phyloP scores from a whole-genome alignment of 371 early-diverging fungal genomes.

The Ecytonucleospora hepatopenaei region DNA sequence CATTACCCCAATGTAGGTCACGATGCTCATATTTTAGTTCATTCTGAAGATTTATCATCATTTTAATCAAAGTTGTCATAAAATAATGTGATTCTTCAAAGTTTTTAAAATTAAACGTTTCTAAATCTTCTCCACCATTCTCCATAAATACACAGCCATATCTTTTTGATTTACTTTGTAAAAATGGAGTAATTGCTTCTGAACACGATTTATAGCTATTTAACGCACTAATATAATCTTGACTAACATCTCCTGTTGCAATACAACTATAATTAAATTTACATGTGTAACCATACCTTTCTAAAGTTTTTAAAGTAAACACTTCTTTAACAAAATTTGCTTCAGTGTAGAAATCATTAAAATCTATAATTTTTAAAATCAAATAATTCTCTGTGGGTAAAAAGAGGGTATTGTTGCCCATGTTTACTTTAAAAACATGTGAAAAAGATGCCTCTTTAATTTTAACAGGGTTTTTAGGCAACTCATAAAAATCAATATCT shows the following conservation, averaged over 20 bases:
- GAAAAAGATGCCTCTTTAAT: conserved; percentile 51
- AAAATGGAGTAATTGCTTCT: conserved; percentile 62
- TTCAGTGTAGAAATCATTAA: conserved; percentile 4
- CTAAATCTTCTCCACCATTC: conserved; percentile 63
- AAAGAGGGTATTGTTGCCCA: background rate
- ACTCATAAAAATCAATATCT: background rate
- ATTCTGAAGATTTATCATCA: conserved; percentile 61
- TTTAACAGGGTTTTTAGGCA: conserved; percentile 32
- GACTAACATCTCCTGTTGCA: conserved; percentile 28
- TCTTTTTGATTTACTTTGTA: conserved; percentile 11
- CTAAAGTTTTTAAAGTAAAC: conserved; percentile 21
- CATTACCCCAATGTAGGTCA: conserved; percentile 75
- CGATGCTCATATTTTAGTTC: conserved; percentile 65
- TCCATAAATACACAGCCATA: conserved; percentile 64
- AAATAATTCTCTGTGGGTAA: background rate
- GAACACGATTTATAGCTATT: conserved; percentile 59
- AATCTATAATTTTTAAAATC: conserved; percentile 49
- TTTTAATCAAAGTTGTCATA: conserved; percentile 59
- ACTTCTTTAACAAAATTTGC: conserved; percentile 36
- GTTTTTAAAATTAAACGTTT: conserved; percentile 55
- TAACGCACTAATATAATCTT: conserved; percentile 58
- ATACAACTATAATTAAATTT: conserved; percentile 24
- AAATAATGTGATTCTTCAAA: conserved; percentile 59
- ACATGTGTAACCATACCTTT: conserved; percentile 20
- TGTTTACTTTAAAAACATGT: conserved; percentile 39